A percentile compares a stretch with the other conserved stretches of the same genome.
phyloP scores from a whole-genome alignment of 75 land plant species.

The Pseudotsuga menziesii region DNA sequence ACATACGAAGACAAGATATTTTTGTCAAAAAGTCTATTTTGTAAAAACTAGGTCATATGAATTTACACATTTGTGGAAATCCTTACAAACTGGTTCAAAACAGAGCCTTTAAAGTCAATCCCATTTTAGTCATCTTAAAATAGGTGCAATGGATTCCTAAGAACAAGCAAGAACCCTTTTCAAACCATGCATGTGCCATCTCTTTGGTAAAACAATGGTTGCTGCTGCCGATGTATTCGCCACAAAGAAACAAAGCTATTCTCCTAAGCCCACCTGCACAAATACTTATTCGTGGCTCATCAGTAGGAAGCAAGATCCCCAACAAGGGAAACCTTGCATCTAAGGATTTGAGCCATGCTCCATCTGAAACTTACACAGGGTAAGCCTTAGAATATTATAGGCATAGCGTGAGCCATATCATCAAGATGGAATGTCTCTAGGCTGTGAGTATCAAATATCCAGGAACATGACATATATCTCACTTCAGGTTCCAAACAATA shows the following conservation, averaged over 20 bases:
- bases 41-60: slow-evolving; percentile 14
- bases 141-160: slow-evolving; percentile 9
- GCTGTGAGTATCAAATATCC: slow-evolving; percentile 10
- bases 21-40: slow-evolving; percentile 5
- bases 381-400: slow-evolving; percentile 47
- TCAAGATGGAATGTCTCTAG: neutral
- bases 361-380: slow-evolving; percentile 64
- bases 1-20: slow-evolving; percentile 7
- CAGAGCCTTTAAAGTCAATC: slow-evolving; percentile 2
- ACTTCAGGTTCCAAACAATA: neutral
- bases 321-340: slow-evolving; percentile 38
- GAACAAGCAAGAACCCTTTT: slow-evolving; percentile 11
- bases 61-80: slow-evolving; percentile 16
- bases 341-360: slow-evolving; percentile 41
- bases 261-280: slow-evolving; percentile 69
- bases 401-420: slow-evolving; percentile 19
- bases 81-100: slow-evolving; percentile 7
- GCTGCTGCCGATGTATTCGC: neutral
- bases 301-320: slow-evolving; percentile 51
- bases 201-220: neutral
- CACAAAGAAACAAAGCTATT: neutral
- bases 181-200: neutral
- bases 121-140: slow-evolving; percentile 2
- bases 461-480: too few relatives aligned
- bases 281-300: slow-evolving; percentile 36